phyloP scores from a whole-genome alignment of 2,329 filamentous ascomycete species.

The Fusarium caatingaense region DNA sequence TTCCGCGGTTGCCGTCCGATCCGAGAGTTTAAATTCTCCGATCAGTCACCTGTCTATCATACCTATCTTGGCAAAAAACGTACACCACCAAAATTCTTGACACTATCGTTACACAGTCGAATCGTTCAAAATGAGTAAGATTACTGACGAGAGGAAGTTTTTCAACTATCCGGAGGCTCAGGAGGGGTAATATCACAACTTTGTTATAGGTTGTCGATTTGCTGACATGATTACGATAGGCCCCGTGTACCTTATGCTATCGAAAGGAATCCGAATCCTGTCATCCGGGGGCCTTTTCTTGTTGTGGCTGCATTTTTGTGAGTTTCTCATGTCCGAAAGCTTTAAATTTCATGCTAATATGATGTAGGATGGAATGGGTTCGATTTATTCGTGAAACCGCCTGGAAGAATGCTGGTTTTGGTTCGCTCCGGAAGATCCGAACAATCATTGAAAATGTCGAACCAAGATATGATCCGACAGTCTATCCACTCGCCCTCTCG shows the following conservation, averaged over 20 bases:
- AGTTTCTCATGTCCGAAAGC: neutral
- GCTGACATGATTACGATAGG: slow-evolving; percentile 30
- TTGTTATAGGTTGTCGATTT: neutral
- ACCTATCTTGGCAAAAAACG: neutral
- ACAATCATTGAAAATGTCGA: slow-evolving; percentile 63
- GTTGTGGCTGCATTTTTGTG: slow-evolving; percentile 38
- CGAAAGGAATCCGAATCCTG: slow-evolving; percentile 33
- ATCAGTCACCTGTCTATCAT: neutral
- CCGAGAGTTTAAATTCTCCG: slow-evolving; percentile 28
- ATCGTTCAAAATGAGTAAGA: slow-evolving; percentile 12
- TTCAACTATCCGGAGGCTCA: slow-evolving; percentile 39
- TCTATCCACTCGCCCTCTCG: slow-evolving; percentile 56
- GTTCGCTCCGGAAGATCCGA: slow-evolving; percentile 64
- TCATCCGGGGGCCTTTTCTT: slow-evolving; percentile 28
- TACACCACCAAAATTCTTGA: neutral
- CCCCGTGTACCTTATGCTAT: slow-evolving; percentile 35
- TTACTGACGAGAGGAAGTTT: slow-evolving; percentile 13
- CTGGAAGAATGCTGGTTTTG: slow-evolving; percentile 74
- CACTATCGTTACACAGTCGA: neutral
- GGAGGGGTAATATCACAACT: slow-evolving; percentile 29
- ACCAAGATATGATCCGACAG: slow-evolving; percentile 59
- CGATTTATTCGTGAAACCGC: slow-evolving; percentile 40
- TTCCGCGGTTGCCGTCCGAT: slow-evolving; percentile 25
- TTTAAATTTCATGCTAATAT: neutral
- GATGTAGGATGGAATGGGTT: slow-evolving; percentile 41